Evolutionary conservation across 306 rosid species (phyloP), one percentile per base, ranked within the genome.

Genomic region (Sophora flavescens): DNA sequence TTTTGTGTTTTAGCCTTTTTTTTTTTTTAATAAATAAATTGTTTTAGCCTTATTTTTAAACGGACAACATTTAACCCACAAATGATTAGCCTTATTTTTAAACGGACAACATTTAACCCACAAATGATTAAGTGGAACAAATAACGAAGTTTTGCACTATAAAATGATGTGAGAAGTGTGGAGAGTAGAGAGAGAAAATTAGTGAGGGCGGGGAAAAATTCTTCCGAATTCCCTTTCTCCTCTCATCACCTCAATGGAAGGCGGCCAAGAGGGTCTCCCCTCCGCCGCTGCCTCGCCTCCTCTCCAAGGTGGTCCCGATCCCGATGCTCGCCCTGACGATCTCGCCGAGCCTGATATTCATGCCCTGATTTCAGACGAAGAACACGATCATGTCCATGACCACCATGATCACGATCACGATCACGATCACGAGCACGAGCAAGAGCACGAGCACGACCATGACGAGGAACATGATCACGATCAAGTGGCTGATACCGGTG

Each of bases 161-260:
- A 30, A 30, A 30, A 30, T 30, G 32, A 30, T 3, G 32, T 30
- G 32, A 30, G 3, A 10, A 44, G 50, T 32, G 56, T 74, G 79
- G 86, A 76, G 83, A 67, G 69, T 44, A 87, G 96, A 83, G 86
- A 50, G 83, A 63, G 78, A 59, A 74, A 45, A 66, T 76, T 83
- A 83, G 66, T 57, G 80, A 79, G 78, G 67, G 91, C 89, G 91
- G 84, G 85, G 79, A 35, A 75, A 39, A 6, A 39, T 66, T 62
- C 42, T 68, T 76, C 76, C 32, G 0, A 47, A 11, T 28, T 59
- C 17, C 48, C 72, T 60, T 60, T 59, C 50, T 44, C 66, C 11
- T 70, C 62, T 41, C 81, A 78, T 64, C 88, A 51, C 83, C 77
- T 58, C 85, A 41, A 95, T 95, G 98, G 93, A 93, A 73, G 87